Evolutionary conservation across 2,329 filamentous ascomycete species (phyloP).

Genomic region (Pezicula carpinea): DNA sequence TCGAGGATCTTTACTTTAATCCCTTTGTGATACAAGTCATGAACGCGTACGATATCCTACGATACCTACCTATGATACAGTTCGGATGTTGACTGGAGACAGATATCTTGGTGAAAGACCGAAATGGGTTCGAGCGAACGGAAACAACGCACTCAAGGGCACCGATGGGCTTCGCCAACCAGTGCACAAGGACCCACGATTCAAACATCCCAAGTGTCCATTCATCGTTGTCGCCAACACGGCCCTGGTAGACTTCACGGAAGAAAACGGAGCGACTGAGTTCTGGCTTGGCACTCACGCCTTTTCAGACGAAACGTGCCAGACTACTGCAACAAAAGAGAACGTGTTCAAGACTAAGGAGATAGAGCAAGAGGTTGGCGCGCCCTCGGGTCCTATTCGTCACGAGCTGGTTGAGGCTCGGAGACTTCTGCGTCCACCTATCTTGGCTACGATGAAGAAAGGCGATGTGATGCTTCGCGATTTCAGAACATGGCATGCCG

Average conservation of each 20-base stretch:
- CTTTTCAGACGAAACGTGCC: conserved; percentile 26
- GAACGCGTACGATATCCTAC: conserved; percentile 22
- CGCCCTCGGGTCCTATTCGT: conserved; percentile 4
- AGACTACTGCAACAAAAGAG: conserved; percentile 17
- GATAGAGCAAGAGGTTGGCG: conserved; percentile 3
- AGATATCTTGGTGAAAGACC: conserved; percentile 32
- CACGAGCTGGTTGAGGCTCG: conserved; percentile 17
- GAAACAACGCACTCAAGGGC: conserved; percentile 30
- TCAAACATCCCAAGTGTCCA: conserved; percentile 42
- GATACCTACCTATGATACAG: background rate
- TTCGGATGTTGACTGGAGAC: background rate
- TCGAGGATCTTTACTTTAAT: conserved; percentile 33
- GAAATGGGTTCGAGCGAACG: conserved; percentile 31
- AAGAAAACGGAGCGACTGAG: conserved; percentile 42
- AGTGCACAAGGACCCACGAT: conserved; percentile 35
- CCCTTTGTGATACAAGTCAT: conserved; percentile 29
- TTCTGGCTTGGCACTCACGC: conserved; percentile 43
- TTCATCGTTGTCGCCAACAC: conserved; percentile 43
- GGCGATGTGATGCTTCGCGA: conserved; percentile 29
- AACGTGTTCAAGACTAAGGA: background rate
- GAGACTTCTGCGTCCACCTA: conserved; percentile 21
- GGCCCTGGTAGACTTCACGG: conserved; percentile 37
- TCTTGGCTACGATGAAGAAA: conserved; percentile 19
- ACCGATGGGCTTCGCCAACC: conserved; percentile 28
- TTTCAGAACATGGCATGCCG: conserved; percentile 28